Conservation (phyloP, 2,329 filamentous ascomycete species). For the Purpureocillium takamizusanense region DNA sequence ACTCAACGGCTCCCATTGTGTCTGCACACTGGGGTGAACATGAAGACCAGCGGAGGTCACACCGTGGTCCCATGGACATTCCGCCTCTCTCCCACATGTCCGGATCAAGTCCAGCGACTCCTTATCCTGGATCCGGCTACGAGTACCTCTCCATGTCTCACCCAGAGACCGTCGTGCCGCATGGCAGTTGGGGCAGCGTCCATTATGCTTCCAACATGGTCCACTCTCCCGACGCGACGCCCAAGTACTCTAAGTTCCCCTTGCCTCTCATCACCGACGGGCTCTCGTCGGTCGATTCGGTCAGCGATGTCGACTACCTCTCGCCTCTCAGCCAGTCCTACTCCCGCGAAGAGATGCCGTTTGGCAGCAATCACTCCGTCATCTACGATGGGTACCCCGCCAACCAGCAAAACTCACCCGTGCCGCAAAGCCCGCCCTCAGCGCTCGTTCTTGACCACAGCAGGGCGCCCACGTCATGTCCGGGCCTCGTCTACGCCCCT, state of each 20-base stretch:
- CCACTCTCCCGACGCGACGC: slow-evolving; percentile 21
- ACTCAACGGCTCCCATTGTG: slow-evolving; percentile 28
- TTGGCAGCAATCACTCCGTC: slow-evolving; percentile 44
- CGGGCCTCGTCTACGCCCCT: slow-evolving; percentile 50
- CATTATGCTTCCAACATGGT: slow-evolving; percentile 33
- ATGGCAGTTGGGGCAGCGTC: slow-evolving; percentile 36
- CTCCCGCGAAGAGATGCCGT: slow-evolving; percentile 48
- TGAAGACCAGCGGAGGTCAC: slow-evolving; percentile 21
- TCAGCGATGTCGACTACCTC: slow-evolving; percentile 54
- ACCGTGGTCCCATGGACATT: slow-evolving; percentile 26
- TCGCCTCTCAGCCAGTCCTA: slow-evolving; percentile 50
- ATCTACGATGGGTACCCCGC: slow-evolving; percentile 48
- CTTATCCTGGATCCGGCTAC: slow-evolving; percentile 26
- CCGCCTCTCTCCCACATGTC: slow-evolving; percentile 18
- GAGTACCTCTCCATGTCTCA: slow-evolving; percentile 45
- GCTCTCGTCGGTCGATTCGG: slow-evolving; percentile 47
- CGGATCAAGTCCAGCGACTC: slow-evolving; percentile 36
- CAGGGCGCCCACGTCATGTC: slow-evolving; percentile 49
- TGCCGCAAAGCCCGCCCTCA: slow-evolving; percentile 45
- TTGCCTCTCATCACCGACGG: slow-evolving; percentile 38
- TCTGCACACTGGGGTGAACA: slow-evolving; percentile 18
- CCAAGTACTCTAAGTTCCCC: slow-evolving; percentile 35
- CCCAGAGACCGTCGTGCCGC: slow-evolving; percentile 27
- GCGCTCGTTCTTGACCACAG: slow-evolving; percentile 47
- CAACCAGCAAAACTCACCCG: slow-evolving; percentile 37